Evolutionary conservation across 805 yeast species (phyloP).

Genomic region (Diddensiella santjacobensis): DNA sequence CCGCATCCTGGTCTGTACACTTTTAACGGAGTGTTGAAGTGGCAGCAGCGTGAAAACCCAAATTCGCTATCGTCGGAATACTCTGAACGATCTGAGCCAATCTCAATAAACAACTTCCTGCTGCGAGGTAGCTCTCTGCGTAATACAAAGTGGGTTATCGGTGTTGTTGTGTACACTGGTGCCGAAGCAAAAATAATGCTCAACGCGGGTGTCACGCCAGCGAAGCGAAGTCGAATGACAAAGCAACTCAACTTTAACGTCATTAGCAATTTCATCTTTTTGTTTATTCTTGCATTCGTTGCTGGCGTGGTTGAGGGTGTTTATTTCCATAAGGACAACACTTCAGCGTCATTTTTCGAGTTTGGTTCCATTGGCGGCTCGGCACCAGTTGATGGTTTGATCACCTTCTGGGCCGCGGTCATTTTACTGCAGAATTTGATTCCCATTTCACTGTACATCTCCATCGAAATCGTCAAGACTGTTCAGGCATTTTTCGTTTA

Average conservation of each 20-base stretch:
- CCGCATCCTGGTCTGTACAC: slow-evolving; percentile 64
- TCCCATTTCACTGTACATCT: slow-evolving; percentile 74
- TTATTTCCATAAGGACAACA: slow-evolving; percentile 42
- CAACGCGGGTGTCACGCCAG: slow-evolving; percentile 75
- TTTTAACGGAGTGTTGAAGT: slow-evolving; percentile 64
- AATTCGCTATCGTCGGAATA: slow-evolving; percentile 28
- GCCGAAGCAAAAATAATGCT: slow-evolving; percentile 71
- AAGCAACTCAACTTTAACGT: slow-evolving; percentile 66
- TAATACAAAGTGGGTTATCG: slow-evolving; percentile 74
- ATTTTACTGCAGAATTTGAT: slow-evolving; percentile 73
- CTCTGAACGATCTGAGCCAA: slow-evolving; percentile 45
- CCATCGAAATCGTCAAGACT: slow-evolving; percentile 76
- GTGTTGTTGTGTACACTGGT: slow-evolving; percentile 74
- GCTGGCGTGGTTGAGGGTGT: slow-evolving; percentile 70
- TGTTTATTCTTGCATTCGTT: slow-evolving; percentile 63
- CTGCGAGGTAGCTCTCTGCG: slow-evolving; percentile 70
- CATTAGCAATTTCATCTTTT: slow-evolving; percentile 53
- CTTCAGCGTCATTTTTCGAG: slow-evolving; percentile 56
- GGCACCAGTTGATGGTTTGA: slow-evolving; percentile 61
- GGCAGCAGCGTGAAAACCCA: slow-evolving; percentile 30
- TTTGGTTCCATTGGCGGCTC: slow-evolving; percentile 55
- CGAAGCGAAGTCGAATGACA: slow-evolving; percentile 62
- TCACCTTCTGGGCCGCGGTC: slow-evolving; percentile 67
- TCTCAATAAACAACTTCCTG: slow-evolving; percentile 57
- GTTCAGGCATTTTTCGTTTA: slow-evolving; percentile 72